Evolutionary conservation across 441 rosid genomes (phyloP).

Genomic region (Theobroma grandiflorum): DNA sequence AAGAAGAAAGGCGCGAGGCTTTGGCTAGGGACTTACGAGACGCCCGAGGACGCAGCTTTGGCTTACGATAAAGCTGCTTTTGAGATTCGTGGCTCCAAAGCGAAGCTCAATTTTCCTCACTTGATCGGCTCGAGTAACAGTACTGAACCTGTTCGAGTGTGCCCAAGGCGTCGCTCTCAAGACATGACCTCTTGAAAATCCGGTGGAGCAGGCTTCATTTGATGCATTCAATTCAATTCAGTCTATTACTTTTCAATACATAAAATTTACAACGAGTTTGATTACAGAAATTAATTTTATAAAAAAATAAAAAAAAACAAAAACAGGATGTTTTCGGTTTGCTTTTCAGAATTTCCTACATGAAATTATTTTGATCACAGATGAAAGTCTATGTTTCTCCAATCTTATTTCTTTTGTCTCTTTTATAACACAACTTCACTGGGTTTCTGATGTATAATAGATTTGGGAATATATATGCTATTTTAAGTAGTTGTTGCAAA

Average conservation of each 20-base stretch:
- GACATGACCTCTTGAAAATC: slow-evolving; percentile 14
- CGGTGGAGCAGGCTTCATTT: not conserved
- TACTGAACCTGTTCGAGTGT: slow-evolving; percentile 38
- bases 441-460: too few species aligned
- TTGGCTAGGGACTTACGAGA: slow-evolving; percentile 66
- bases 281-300: too few species aligned
- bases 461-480: too few species aligned
- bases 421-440: too few species aligned
- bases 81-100: slow-evolving; percentile 47
- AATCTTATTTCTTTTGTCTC: too few species aligned
- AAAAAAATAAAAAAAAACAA: too few species aligned
- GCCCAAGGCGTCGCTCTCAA: slow-evolving; percentile 28
- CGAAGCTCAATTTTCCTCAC: slow-evolving; percentile 52
- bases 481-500: too few species aligned
- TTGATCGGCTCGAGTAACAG: slow-evolving; percentile 43
- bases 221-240: not conserved
- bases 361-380: too few species aligned
- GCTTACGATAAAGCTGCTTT: slow-evolving; percentile 52
- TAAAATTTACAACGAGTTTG: too few species aligned
- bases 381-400: too few species aligned
- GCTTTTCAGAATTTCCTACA: too few species aligned
- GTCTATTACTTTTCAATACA: not conserved
- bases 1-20: slow-evolving; percentile 56
- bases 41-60: slow-evolving; percentile 45
- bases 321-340: too few species aligned